Evolutionary conservation across 164 flowering plant genomes (phyloP), one percentile per base, ranked within the genome.

Genomic region (Echeveria elegans): DNA sequence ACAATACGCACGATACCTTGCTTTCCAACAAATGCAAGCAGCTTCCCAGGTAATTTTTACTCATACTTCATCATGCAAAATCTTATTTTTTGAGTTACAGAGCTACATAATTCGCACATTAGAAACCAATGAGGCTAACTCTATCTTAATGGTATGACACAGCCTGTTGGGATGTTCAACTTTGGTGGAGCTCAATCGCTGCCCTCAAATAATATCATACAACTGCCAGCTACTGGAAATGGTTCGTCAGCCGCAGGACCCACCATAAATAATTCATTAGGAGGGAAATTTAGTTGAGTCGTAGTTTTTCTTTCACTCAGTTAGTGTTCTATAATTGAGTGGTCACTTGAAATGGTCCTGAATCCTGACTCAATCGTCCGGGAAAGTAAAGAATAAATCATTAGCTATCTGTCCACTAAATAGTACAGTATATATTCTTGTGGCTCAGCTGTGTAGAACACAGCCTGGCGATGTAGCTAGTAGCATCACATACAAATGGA

Each of bases 1-100:
- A 40, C 66, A 63, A 6, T 63, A 63, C 16, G 66, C 66, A 37
- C 43, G 28, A 21, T 63, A 63, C 29, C 29, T 63, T 36, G 66
- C 19, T 19, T 63, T 63, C 66, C 66, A 63, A 21, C 41, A 63
- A 12, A 63, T 63, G 18, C 66, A 63, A 63, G 45, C 66, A 37
- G 47, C 66, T 63, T 37, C 66, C 15, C 66, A 34, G 47, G 65
- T 63, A 18, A 63, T 7, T 62, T 62, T 40, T 15, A 40, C 45
- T 40, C 0, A 4, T 40, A 40, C 11, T 9, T 14, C 45, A 40
- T 11, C 2, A 7, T 40, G 8, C 15, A 15, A 40, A 40, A 7
- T 12, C 11, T 53, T n/a, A n/a, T n/a, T 53, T 53, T 53, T 53
- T 53, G 31, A 16, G 60, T 53, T 24, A 34, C 3, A 34, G 7